phyloP scores from a whole-genome alignment of 208 protist species.

The Acanthamoeba castellanii region DNA sequence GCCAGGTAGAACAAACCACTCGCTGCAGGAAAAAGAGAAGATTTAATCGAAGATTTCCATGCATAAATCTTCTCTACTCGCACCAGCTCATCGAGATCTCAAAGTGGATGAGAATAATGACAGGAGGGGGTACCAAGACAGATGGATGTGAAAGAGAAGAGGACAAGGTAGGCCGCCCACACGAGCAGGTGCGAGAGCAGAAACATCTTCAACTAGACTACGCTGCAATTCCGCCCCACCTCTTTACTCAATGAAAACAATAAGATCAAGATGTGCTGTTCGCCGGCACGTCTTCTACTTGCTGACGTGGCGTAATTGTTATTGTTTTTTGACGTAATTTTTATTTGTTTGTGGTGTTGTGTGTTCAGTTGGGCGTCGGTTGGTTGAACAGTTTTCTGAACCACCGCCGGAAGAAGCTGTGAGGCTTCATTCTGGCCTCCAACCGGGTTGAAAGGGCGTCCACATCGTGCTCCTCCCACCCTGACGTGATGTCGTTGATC shows the following conservation, averaged over 20 bases:
- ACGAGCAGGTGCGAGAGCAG: constrained; percentile 62
- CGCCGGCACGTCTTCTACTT: background rate
- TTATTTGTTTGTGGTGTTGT: background rate
- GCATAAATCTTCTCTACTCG: background rate
- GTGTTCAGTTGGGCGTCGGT: background rate
- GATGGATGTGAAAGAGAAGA: constrained; percentile 47
- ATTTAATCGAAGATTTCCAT: background rate
- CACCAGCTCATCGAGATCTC: background rate
- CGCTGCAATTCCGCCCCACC: background rate
- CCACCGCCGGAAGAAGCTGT: constrained; percentile 25
- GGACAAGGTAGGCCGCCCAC: constrained; percentile 25
- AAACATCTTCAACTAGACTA: background rate
- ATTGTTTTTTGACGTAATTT: background rate
- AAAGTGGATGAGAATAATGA: background rate
- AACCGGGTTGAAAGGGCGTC: background rate
- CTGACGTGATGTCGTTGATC: background rate
- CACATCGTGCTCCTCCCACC: constrained; percentile 6
- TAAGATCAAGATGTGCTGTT: too few species aligned
- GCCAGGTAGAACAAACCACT: constrained; percentile 81
- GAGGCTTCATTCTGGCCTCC: background rate
- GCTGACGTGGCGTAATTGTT: background rate
- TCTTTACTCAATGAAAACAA: too few species aligned
- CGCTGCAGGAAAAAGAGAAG: background rate
- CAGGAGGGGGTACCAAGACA: background rate
- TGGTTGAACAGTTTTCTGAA: constrained; percentile 1